These are phyloP conservation scores for Thalassiosira sp. DNA, from an alignment of 352 stramenopile species.

Conservation along the genomic window DNA sequence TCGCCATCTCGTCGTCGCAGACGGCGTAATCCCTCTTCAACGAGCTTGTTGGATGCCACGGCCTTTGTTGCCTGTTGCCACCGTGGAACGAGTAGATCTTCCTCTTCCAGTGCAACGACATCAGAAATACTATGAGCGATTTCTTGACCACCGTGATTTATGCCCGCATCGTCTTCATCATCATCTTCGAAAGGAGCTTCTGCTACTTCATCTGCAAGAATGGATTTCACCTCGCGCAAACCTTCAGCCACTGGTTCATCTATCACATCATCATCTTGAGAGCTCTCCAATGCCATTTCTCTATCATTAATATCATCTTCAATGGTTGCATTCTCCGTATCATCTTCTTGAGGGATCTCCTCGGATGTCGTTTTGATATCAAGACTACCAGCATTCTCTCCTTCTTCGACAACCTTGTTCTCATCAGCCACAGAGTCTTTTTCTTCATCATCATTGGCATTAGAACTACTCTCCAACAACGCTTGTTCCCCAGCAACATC, in stretches of 20 bases:
- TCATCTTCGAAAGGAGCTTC: not conserved
- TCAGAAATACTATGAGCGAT: not conserved
- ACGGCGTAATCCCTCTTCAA: slow-evolving; percentile 23
- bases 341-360: no score
- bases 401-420: no score
- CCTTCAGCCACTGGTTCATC: not conserved
- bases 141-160: not conserved
- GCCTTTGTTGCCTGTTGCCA: not conserved
- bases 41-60: slow-evolving; percentile 6
- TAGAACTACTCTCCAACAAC: no score
- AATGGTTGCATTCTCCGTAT: no score
- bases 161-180: not conserved
- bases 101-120: not conserved
- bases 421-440: no score
- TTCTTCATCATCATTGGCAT: no score
- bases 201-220: not conserved
- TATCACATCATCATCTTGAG: not conserved
- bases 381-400: no score
- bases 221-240: not conserved
- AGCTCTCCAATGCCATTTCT: no score
- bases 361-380: no score
- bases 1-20: slow-evolving; percentile 21
- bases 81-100: not conserved
- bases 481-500: no score
- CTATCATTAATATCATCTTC: no score